Conservation (phyloP, 2,329 filamentous ascomycete species). For the Hypoxylon sp. region DNA sequence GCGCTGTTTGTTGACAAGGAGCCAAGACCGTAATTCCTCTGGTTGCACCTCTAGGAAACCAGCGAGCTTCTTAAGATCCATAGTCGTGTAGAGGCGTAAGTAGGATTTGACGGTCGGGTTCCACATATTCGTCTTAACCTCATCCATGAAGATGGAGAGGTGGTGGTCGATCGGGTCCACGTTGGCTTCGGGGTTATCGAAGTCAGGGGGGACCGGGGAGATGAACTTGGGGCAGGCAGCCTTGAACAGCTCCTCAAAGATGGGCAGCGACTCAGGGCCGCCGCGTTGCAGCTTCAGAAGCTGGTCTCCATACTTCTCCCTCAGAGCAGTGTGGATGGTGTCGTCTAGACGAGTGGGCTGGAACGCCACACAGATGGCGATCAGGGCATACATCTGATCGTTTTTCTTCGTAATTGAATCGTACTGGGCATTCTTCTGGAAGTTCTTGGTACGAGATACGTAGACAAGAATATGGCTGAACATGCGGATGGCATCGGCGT, state of each 20-base stretch:
- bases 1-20: conserved; percentile 98
- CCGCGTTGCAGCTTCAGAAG: conserved; percentile 96
- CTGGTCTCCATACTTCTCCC: conserved; percentile 99
- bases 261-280: conserved; percentile 91
- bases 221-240: conserved; percentile 99
- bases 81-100: conserved; percentile 98
- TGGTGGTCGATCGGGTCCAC: conserved; percentile 98
- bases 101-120: conserved; percentile 98
- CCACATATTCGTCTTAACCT: conserved; percentile 99
- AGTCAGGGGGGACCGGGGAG: conserved; percentile 95
- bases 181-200: conserved; percentile 96
- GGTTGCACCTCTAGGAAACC: conserved; percentile 97
- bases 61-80: conserved; percentile 98
- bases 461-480: conserved; percentile 99
- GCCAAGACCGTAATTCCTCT: conserved; percentile 94
- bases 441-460: conserved; percentile 99
- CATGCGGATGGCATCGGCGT: conserved; percentile 99
- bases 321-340: conserved; percentile 97
- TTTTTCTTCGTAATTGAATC: conserved; percentile 99
- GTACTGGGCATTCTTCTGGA: conserved; percentile 99
- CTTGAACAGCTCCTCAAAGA: conserved; percentile 99
- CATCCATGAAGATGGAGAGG: conserved; percentile 97
- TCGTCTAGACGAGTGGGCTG: conserved; percentile 97
- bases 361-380: conserved; percentile 98
- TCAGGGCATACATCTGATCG: conserved; percentile 99